Evolutionary conservation across 305 asterid genomes (phyloP).

Genomic region (Solanum hybrid): DNA sequence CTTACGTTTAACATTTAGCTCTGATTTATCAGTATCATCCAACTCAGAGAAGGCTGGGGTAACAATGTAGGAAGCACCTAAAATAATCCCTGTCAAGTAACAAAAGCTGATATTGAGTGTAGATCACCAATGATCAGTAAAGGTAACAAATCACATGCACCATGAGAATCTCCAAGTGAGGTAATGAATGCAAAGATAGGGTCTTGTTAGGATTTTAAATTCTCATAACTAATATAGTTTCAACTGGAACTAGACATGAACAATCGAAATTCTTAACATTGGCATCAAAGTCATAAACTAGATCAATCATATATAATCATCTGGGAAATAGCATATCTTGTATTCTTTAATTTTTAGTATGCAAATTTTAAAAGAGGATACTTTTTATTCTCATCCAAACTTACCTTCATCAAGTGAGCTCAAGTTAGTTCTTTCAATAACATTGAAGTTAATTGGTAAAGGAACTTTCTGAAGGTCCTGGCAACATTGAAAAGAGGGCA

Average conservation of each 20-base stretch:
- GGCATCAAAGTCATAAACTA: not conserved
- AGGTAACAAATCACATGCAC: conserved; percentile 2
- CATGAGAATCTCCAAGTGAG: not conserved
- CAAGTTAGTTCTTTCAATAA: conserved; percentile 70
- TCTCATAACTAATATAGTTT: not conserved
- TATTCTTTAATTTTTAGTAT: not conserved
- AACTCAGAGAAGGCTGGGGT: conserved; percentile 42
- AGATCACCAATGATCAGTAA: conserved; percentile 4
- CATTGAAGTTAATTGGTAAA: conserved; percentile 56
- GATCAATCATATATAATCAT: not conserved
- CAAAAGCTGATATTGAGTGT: not conserved
- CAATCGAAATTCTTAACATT: not conserved
- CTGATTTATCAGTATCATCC: conserved; percentile 43
- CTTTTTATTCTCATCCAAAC: not conserved
- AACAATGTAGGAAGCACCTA: conserved; percentile 58
- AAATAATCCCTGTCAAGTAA: conserved; percentile 52
- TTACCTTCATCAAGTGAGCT: conserved; percentile 78
- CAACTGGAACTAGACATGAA: not conserved
- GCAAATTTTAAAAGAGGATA: not conserved
- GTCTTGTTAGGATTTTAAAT: not conserved
- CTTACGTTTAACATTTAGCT: conserved; percentile 51
- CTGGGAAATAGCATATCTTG: not conserved
- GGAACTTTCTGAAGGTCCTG: conserved; percentile 40
- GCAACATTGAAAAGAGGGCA: conserved; percentile 77
- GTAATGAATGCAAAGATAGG: not conserved